Evolutionary conservation across 1,284 basidiomycete genomes (phyloP).

Genomic region (Phellinidium pouzarii): DNA sequence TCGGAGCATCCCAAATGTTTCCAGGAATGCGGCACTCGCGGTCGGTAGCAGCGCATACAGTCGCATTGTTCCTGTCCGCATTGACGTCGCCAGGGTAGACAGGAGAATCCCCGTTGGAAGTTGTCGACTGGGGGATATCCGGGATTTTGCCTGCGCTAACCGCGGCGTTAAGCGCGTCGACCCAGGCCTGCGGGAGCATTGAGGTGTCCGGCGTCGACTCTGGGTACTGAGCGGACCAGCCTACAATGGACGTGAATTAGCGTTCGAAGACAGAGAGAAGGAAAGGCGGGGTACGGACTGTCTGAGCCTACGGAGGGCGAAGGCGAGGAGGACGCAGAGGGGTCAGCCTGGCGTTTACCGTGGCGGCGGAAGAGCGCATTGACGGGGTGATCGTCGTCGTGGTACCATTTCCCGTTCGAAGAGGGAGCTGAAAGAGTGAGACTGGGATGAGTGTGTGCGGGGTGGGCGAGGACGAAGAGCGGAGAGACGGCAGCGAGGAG

Average conservation of each 20-base stretch:
- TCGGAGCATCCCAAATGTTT: conserved; percentile 69
- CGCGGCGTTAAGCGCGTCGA: conserved; percentile 57
- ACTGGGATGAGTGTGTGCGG: conserved; percentile 13
- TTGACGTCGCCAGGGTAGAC: conserved; percentile 49
- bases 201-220: conserved; percentile 34
- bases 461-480: conserved; percentile 20
- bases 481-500: conserved; percentile 32
- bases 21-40: conserved; percentile 48
- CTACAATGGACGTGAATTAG: conserved; percentile 30
- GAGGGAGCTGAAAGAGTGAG: conserved; percentile 14
- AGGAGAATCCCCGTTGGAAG: conserved; percentile 38
- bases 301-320: conserved; percentile 53
- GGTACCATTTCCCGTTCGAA: conserved; percentile 26
- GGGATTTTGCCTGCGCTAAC: conserved; percentile 69
- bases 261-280: conserved; percentile 5
- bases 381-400: conserved; percentile 25
- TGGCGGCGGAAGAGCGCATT: conserved; percentile 23
- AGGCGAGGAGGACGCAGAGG: conserved; percentile 33
- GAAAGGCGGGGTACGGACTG: conserved; percentile 32
- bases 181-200: conserved; percentile 56
- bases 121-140: conserved; percentile 47
- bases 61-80: conserved; percentile 37
- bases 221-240: conserved; percentile 55
- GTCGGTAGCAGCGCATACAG: conserved; percentile 60
- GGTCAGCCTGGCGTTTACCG: conserved; percentile 40